A percentile compares a stretch with the other conserved stretches of the same genome.
Evolutionary conservation across 805 yeast genomes (phyloP).

Genomic region (Nakazawaea ambrosiae): DNA sequence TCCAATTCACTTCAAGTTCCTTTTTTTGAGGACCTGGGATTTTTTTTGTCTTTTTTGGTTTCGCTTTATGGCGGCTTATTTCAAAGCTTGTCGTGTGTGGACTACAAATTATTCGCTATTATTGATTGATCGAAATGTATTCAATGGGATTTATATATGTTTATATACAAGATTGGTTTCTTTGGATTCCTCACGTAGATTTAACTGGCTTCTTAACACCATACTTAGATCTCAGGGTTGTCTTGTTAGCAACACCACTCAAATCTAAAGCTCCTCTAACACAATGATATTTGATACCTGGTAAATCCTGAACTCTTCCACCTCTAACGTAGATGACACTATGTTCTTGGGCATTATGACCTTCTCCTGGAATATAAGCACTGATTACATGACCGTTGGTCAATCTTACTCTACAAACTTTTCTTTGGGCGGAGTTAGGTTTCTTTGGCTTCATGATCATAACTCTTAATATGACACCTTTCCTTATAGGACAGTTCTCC

Average conservation of each 20-base stretch:
- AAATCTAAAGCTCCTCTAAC: conserved; percentile 92
- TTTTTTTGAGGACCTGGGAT: not conserved
- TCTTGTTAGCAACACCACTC: conserved; percentile 90
- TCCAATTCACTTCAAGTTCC: not conserved
- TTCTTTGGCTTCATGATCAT: conserved; percentile 96
- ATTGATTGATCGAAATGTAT: too few relatives aligned
- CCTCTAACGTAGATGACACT: conserved; percentile 94
- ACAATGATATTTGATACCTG: conserved; percentile 94
- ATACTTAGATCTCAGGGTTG: conserved; percentile 84
- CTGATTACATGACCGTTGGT: conserved; percentile 84
- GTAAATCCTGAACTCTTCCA: conserved; percentile 97
- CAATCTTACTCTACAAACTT: conserved; percentile 90
- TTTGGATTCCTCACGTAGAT: conserved; percentile 17
- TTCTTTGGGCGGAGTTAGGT: conserved; percentile 97
- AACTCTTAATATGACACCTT: conserved; percentile 90
- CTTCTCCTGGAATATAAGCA: conserved; percentile 97
- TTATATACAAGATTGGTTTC: too few relatives aligned
- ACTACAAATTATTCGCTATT: too few relatives aligned
- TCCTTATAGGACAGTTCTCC: conserved; percentile 74
- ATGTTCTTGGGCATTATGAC: conserved; percentile 97
- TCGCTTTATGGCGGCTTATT: too few relatives aligned
- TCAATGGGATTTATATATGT: too few relatives aligned
- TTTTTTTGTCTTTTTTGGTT: not conserved
- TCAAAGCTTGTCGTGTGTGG: too few relatives aligned
- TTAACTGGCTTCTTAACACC: conserved; percentile 83